phyloP scores from a whole-genome alignment of 371 early-diverging fungal species.

The Mortierella sp. region DNA sequence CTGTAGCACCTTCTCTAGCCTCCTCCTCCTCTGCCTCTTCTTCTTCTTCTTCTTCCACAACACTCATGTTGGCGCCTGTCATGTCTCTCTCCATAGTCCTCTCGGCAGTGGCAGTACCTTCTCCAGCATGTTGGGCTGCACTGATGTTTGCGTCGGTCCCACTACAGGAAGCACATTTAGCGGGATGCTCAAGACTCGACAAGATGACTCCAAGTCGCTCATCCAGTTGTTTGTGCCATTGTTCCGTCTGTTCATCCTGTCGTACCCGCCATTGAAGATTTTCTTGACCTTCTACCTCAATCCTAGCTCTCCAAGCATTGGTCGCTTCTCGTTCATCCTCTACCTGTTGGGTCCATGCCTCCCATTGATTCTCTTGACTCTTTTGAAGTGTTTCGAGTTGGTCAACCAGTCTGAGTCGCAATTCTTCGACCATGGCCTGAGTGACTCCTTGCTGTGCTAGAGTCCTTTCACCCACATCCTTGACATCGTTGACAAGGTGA shows the following conservation, averaged over 20 bases:
- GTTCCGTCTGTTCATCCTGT: slow-evolving; percentile 5
- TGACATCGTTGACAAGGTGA: slow-evolving; percentile 13
- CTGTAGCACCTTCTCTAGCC: neutral
- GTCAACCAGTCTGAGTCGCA: slow-evolving; percentile 14
- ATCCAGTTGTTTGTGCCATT: slow-evolving; percentile 2
- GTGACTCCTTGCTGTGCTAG: slow-evolving; percentile 18
- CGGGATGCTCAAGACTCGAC: too few species aligned
- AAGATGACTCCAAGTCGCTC: too few species aligned
- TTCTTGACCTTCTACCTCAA: slow-evolving; percentile 10
- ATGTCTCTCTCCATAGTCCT: neutral
- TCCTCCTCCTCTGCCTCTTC: too few species aligned
- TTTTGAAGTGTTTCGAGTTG: neutral
- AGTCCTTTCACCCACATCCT: slow-evolving; percentile 2
- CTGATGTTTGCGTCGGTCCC: neutral
- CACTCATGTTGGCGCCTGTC: too few species aligned
- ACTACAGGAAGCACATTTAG: neutral
- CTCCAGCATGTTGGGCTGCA: neutral
- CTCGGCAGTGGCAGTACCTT: neutral
- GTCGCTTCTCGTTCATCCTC: slow-evolving; percentile 7
- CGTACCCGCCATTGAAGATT: neutral
- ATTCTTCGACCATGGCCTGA: slow-evolving; percentile 9
- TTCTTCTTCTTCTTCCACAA: too few species aligned
- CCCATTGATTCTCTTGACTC: slow-evolving; percentile 8
- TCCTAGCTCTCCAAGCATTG: neutral
- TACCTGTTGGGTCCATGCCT: slow-evolving; percentile 3